Evolutionary conservation across 805 yeast species (phyloP), one percentile per base, ranked within the genome.

Genomic region (Candida silvatica): DNA sequence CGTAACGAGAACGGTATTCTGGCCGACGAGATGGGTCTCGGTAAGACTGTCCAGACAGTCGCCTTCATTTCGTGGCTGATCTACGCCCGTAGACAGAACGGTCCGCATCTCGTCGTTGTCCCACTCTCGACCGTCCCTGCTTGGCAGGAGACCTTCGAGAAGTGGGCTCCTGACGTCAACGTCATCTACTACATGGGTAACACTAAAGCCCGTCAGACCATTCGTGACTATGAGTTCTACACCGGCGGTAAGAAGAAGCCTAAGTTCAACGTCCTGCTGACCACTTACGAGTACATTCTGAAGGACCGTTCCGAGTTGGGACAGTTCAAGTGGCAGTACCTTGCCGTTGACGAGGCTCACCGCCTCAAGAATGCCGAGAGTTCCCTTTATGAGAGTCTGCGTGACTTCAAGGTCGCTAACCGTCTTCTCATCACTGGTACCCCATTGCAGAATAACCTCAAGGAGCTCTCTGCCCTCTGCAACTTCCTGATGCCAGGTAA

Each of bases 331-430:
- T 92, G 99, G 99, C 97, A 88, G 55, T 92, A 81, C 54, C 61
- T 94, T 46, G 98, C 98, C 2, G 97, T 92, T 18, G 99, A 92
- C 59, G 99, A 92, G 62, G 99, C 98, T 4, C 99, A 92, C 62
- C 72, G 98, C 52, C 68, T 92, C 53, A 92, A 92, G 49, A 92
- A 92, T 54, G 84, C 95, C 0, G 97, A 88, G 55, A 78, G 92
- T 20, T 88, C 97, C 0, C 63, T 92, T 27, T 92, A 92, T 56
- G 97, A 90, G 52, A 80, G 95, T 3, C 67, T 92, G 39, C 72
- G 68, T 48, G 82, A 80, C 44, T 86, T 92, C 64, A 82, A 78
- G 48, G 92, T 81, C 8, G 70, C 78, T 2, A 92, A 92, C 59
- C 67, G 97, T 46, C 62, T 92, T 41, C 68, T 92, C 44, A 92